phyloP scores from a whole-genome alignment of 164 flowering plant genomes.

The Kalanchoe fedtschenkoi region DNA sequence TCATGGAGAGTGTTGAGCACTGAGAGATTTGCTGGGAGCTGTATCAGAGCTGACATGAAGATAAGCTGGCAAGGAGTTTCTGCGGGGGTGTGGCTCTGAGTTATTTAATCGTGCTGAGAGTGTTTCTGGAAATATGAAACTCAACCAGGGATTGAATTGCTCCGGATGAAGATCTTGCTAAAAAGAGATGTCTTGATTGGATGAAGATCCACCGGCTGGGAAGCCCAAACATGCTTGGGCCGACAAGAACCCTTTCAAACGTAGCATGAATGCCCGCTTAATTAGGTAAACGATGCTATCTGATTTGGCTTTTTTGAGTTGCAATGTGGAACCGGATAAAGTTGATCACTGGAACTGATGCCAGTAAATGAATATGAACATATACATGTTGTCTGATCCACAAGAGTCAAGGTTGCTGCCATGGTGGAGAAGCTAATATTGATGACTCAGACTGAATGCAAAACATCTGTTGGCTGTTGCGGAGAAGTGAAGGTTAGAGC shows the following conservation, averaged over 20 bases:
- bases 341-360: too few species aligned
- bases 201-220: not conserved
- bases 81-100: not conserved
- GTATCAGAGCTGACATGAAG: constrained; percentile 16
- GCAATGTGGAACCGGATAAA: too few species aligned
- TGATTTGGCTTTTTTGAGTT: not conserved
- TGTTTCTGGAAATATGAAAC: not conserved
- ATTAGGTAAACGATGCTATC: too few species aligned
- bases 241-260: not conserved
- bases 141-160: not conserved
- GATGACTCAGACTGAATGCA: too few species aligned
- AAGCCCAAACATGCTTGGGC: not conserved
- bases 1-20: constrained; percentile 8
- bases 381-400: too few species aligned
- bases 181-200: not conserved
- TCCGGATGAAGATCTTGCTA: not conserved
- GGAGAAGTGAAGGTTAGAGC: not conserved
- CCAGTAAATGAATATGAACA: too few species aligned
- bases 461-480: too few species aligned
- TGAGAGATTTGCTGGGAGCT: constrained; percentile 13
- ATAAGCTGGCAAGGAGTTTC: not conserved
- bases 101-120: too few species aligned
- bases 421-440: too few species aligned
- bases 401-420: too few species aligned
- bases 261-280: too few species aligned